phyloP scores from a whole-genome alignment of 352 stramenopile genomes.

The Peronospora belbahrii region DNA sequence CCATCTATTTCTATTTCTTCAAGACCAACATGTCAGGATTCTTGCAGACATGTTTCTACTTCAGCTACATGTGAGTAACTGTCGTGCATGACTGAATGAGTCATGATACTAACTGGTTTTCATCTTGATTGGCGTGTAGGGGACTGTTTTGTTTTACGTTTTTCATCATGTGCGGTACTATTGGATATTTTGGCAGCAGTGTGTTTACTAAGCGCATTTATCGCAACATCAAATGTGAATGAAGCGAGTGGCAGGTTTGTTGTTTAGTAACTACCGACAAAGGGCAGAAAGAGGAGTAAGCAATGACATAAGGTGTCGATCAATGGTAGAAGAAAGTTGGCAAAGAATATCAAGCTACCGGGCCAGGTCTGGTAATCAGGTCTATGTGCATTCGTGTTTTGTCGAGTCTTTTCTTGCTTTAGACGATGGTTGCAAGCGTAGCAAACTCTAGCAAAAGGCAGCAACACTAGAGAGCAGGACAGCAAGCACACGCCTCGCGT shows the following conservation, averaged over 20 bases:
- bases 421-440: constrained; percentile 5
- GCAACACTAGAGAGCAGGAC: constrained; percentile 14
- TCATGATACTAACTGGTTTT: constrained; percentile 2
- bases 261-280: constrained; percentile 5
- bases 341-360: constrained; percentile 3
- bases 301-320: background rate
- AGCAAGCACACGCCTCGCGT: constrained; percentile 1
- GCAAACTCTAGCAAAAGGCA: constrained; percentile 10
- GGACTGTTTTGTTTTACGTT: constrained; percentile 89
- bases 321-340: constrained; percentile 4
- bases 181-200: constrained; percentile 87
- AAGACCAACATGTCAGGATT: constrained; percentile 99
- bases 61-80: constrained; percentile 93
- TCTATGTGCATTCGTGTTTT: constrained; percentile 14
- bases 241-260: constrained; percentile 25
- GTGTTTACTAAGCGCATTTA: constrained; percentile 94
- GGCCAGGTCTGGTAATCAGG: constrained; percentile 2
- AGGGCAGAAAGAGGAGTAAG: constrained; percentile 14
- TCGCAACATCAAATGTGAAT: constrained; percentile 93
- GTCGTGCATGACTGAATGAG: background rate
- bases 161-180: constrained; percentile 90
- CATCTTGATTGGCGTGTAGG: constrained; percentile 30
- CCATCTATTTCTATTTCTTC: constrained; percentile 99
- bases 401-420: constrained; percentile 8
- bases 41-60: constrained; percentile 98